Evolutionary conservation across 2,329 filamentous ascomycete species (phyloP).

Genomic region (Diaporthe sp.): DNA sequence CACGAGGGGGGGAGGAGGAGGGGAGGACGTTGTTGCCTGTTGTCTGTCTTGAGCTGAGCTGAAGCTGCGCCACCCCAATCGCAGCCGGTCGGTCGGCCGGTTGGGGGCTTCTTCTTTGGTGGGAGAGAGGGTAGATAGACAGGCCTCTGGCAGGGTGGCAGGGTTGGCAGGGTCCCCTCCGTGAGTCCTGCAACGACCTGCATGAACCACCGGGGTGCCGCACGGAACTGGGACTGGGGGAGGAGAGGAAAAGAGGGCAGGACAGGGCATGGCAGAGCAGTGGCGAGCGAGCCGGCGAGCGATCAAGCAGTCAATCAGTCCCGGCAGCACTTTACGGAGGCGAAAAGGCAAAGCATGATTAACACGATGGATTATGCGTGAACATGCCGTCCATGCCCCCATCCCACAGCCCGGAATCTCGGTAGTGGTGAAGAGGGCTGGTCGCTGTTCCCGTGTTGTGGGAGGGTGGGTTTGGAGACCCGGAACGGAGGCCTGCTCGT

Average conservation of each 20-base stretch:
- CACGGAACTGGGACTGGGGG: constrained; percentile 15
- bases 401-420: not conserved
- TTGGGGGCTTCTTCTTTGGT: not conserved
- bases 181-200: constrained; percentile 21
- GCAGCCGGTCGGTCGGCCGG: constrained; percentile 9
- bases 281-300: not conserved
- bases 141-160: not conserved
- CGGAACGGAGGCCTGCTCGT: constrained; percentile 1
- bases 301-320: not conserved
- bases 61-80: constrained; percentile 13
- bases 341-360: constrained; percentile 15
- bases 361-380: constrained; percentile 17
- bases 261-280: not conserved
- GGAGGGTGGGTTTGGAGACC: not conserved
- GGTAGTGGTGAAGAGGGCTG: not conserved
- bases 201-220: constrained; percentile 30
- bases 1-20: not conserved
- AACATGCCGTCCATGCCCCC: constrained; percentile 15
- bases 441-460: not conserved
- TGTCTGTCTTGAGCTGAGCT: constrained; percentile 6
- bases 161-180: not conserved
- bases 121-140: not conserved
- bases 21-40: constrained; percentile 7
- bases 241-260: not conserved
- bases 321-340: not conserved